Percentiles rank a stretch among this genome's conserved stretches.
phyloP scores from a whole-genome alignment of 192 early-diverging fungal genomes.

The Entomortierella beljakovae region DNA sequence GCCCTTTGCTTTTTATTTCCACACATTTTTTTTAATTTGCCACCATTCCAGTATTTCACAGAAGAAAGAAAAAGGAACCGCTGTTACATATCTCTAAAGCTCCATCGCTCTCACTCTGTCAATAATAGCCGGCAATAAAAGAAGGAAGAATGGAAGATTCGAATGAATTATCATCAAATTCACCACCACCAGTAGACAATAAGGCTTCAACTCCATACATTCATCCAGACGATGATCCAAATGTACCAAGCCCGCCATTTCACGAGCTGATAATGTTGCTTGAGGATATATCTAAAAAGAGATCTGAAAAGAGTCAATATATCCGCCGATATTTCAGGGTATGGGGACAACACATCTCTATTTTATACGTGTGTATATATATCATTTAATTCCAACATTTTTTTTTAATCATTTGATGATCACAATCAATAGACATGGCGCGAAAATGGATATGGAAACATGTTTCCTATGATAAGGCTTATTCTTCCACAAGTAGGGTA shows the following conservation, averaged over 20 bases:
- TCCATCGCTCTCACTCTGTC: too few relatives aligned
- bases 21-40: too few relatives aligned
- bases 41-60: too few relatives aligned
- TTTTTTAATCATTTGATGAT: not conserved
- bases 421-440: conserved; percentile 34
- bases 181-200: not conserved
- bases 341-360: not conserved
- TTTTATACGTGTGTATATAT: too few relatives aligned
- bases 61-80: too few relatives aligned
- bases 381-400: not conserved
- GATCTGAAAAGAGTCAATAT: conserved; percentile 18
- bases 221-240: conserved; percentile 25
- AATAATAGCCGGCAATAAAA: too few relatives aligned
- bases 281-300: conserved; percentile 37
- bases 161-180: not conserved
- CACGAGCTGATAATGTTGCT: conserved; percentile 48
- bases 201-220: not conserved
- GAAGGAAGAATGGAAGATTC: too few relatives aligned
- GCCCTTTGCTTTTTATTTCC: too few relatives aligned
- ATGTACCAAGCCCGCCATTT: conserved; percentile 37
- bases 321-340: conserved; percentile 23
- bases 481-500: conserved; percentile 57
- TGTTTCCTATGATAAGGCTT: conserved; percentile 52
- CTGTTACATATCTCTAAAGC: too few relatives aligned
- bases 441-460: conserved; percentile 33